Percentiles rank a stretch among this genome's conserved stretches.
phyloP scores from a whole-genome alignment of 768 basidiomycete species.

The Cubamyces lactineus region DNA sequence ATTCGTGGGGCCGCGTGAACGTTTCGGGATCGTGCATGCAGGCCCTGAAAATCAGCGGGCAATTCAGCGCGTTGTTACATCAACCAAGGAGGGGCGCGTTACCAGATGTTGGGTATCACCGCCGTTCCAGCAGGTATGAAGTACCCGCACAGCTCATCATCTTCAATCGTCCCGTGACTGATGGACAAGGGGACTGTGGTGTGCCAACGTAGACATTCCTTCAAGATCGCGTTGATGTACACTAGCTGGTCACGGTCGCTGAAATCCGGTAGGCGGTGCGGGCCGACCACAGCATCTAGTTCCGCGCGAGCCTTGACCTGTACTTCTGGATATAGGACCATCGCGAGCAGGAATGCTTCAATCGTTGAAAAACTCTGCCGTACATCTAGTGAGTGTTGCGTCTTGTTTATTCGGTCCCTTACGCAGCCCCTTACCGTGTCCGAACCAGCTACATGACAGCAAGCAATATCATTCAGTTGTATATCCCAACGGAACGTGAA shows the following conservation, averaged over 20 bases:
- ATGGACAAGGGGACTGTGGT: constrained; percentile 7
- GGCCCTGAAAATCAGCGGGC: constrained; percentile 10
- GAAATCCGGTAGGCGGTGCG: constrained; percentile 13
- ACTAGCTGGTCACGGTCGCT: constrained; percentile 7
- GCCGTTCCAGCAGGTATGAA: constrained; percentile 31
- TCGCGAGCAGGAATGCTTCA: constrained; percentile 34
- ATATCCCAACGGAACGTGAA: background rate
- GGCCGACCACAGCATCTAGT: constrained; percentile 19
- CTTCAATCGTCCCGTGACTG: constrained; percentile 34
- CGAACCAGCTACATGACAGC: constrained; percentile 10
- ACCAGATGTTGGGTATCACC: constrained; percentile 32
- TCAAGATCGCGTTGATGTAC: constrained; percentile 17
- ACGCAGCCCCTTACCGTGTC: constrained; percentile 20
- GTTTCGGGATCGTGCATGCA: constrained; percentile 87
- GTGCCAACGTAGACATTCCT: constrained; percentile 24
- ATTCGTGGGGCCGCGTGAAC: constrained; percentile 83
- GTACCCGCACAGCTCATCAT: constrained; percentile 29
- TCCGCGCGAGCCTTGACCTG: constrained; percentile 25
- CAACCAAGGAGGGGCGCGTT: background rate
- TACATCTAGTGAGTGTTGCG: background rate
- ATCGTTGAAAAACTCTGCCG: constrained; percentile 29
- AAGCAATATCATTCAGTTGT: too few species aligned
- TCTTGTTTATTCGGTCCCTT: too few species aligned
- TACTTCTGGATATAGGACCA: constrained; percentile 31
- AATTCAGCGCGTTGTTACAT: background rate